phyloP scores from a whole-genome alignment of 192 early-diverging fungal species.

The Mortierella hygrophila region DNA sequence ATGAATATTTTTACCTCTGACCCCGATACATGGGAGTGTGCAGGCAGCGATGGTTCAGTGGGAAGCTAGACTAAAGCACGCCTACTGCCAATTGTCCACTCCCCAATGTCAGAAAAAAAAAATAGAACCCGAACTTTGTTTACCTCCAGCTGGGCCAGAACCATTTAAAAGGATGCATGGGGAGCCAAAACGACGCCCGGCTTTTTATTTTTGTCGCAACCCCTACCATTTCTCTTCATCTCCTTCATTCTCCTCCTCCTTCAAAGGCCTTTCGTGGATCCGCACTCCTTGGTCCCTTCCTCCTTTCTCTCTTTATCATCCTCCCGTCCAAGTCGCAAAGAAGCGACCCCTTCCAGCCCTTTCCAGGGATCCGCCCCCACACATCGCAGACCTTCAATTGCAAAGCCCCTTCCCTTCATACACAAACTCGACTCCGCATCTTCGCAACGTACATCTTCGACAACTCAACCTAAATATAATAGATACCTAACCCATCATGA shows the following conservation, averaged over 20 bases:
- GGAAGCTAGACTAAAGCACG: neutral
- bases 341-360: constrained; percentile 40
- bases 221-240: neutral
- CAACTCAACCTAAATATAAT: constrained; percentile 51
- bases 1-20: neutral
- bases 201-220: neutral
- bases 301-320: neutral
- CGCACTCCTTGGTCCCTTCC: neutral
- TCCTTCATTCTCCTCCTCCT: neutral
- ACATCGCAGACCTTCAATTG: neutral
- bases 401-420: neutral
- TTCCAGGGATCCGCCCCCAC: constrained; percentile 16
- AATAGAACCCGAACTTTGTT: neutral
- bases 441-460: too few species aligned
- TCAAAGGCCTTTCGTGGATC: neutral
- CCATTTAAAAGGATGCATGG: neutral
- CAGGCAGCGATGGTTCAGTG: neutral
- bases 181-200: neutral
- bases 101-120: neutral
- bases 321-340: neutral
- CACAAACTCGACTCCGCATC: too few species aligned
- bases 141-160: neutral
- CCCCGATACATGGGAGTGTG: neutral
- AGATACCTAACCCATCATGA: constrained; percentile 57
- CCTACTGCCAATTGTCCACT: neutral